Base-by-base conservation (phyloP, 495 filamentous ascomycete species). In the Xylaria longipes region DNA sequence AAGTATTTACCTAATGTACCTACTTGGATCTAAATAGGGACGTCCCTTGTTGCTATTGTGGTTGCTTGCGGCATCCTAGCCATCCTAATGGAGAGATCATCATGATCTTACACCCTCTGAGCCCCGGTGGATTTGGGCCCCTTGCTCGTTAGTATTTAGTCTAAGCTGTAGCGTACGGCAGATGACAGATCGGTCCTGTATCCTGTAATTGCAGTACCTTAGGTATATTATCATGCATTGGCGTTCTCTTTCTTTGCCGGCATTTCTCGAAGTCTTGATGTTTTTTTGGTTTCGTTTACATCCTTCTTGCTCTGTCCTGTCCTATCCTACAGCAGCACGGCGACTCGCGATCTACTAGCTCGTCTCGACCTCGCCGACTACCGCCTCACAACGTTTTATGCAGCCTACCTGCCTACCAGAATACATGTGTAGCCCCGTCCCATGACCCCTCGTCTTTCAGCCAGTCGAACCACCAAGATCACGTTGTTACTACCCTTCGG, bases 71-170 rank as follows among this genome's bases (percentile, higher is more conserved):
- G 48, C 46, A 37, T 67, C 57, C 65, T 41, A 67, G 35, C 62
- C 65, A 67, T 67, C 65, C 65, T 67, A 33, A 67, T 56, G 33
- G 65, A 54, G 48, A 56, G 65, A 67, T 56, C 46, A 67, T 67
- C 65, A 56, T 67, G 65, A 43, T 29, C 65, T 67, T 56, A 50
- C 65, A 14, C 33, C 64, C 29, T 66, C 64, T 54, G 31, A 54
- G 64, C 43, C 65, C 33, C 65, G 20, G 48, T 56, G 62, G 62
- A 50, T 65, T 64, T 65, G 46, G 20, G 29, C 31, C 57, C 57
- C n/a, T 67, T 41, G 45, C 29, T 54, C 48, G 35, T 67, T 67
- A 67, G 35, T 54, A 45, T 46, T 63, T 67, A 56, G 65, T 67
- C 27, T 15, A 43, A 39, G 22, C 43, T 56, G 65, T 63, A 43